A percentile compares a stretch with the other conserved stretches of the same genome.
Conservation (phyloP, 352 stramenopile genomes). For the Phytophthora syringae region DNA sequence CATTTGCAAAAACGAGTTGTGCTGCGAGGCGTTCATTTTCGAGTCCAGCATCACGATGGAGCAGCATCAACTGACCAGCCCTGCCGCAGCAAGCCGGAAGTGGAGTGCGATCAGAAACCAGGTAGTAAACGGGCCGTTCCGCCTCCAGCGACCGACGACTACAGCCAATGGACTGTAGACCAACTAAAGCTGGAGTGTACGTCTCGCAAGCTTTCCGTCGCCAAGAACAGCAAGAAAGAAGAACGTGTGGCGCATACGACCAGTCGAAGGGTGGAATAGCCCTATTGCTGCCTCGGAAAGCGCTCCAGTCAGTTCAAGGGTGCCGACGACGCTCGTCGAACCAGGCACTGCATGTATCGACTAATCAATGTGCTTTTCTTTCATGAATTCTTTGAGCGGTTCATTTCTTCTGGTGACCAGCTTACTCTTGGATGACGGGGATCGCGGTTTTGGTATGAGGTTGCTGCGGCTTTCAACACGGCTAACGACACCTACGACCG, state of each 20-base stretch:
- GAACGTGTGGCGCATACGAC: background rate
- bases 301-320: background rate
- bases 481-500: background rate
- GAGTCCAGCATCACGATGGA: background rate
- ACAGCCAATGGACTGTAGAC: background rate
- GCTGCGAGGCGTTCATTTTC: background rate
- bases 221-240: background rate
- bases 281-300: background rate
- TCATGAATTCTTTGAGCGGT: background rate
- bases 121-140: background rate
- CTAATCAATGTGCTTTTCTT: conserved; percentile 6
- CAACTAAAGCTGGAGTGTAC: background rate
- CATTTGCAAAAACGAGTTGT: no score
- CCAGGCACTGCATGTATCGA: conserved; percentile 3
- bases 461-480: background rate
- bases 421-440: conserved; percentile 7
- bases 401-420: conserved; percentile 1
- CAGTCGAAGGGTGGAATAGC: background rate
- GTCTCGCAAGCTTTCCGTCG: background rate
- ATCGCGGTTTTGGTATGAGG: conserved; percentile 2
- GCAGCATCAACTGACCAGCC: background rate
- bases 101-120: background rate
- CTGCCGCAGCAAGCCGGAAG: background rate
- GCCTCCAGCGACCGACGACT: background rate
- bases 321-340: background rate